Evolutionary conservation across 768 basidiomycete species (phyloP).

Genomic region (Gymnopilus dilepis): DNA sequence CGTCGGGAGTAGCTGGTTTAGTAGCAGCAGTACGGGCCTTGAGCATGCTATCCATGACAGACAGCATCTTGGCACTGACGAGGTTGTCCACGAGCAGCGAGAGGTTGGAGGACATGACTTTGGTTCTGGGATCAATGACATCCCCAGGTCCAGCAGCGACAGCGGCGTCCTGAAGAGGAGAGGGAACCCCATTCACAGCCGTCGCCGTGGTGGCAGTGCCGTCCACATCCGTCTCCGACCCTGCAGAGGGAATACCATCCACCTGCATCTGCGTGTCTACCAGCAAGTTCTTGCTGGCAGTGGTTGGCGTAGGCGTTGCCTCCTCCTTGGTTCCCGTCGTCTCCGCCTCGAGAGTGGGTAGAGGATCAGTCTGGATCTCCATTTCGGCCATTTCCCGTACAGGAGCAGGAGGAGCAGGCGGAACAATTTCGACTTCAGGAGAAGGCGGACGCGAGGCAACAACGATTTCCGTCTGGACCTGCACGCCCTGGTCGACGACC

Average conservation of each 20-base stretch:
- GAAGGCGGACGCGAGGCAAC: neutral
- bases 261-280: conserved; percentile 6
- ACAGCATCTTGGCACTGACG: conserved; percentile 28
- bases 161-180: neutral
- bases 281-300: neutral
- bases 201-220: conserved; percentile 11
- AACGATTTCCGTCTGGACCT: neutral
- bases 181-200: neutral
- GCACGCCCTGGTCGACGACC: neutral
- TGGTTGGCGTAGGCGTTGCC: neutral
- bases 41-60: conserved; percentile 24
- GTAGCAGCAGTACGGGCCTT: neutral
- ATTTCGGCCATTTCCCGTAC: neutral
- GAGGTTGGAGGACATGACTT: conserved; percentile 21
- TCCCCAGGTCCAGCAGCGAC: neutral
- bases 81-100: conserved; percentile 27
- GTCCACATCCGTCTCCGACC: conserved; percentile 24
- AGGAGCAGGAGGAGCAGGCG: neutral
- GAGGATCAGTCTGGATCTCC: neutral
- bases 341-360: neutral
- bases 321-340: neutral
- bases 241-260: conserved; percentile 8
- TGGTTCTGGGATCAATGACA: conserved; percentile 8
- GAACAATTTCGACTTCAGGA: neutral
- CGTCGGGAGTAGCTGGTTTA: conserved; percentile 4